Conservation (phyloP, 2,329 filamentous ascomycete genomes). For the Pezicula neosporulosa region DNA sequence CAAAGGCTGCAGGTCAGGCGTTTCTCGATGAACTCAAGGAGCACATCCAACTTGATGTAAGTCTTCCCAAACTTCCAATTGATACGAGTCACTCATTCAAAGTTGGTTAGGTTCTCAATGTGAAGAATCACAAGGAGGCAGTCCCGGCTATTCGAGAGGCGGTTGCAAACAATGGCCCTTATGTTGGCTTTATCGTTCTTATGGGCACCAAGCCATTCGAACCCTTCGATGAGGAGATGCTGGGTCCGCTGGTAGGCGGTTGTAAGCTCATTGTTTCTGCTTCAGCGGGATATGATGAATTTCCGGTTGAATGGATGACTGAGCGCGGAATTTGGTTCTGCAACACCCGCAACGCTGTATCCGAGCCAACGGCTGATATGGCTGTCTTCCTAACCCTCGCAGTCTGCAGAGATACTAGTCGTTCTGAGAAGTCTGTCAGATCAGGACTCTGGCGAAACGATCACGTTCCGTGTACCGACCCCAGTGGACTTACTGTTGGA, state of each 20-base stretch:
- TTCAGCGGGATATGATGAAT: constrained; percentile 45
- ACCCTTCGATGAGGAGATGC: constrained; percentile 43
- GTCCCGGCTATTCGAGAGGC: constrained; percentile 33
- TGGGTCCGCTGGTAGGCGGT: constrained; percentile 34
- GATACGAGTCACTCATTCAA: too few relatives aligned
- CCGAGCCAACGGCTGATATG: constrained; percentile 49
- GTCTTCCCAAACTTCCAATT: too few relatives aligned
- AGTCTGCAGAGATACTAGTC: constrained; percentile 40
- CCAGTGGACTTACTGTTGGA: constrained; percentile 41
- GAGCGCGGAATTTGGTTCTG: constrained; percentile 45
- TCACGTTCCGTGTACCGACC: constrained; percentile 36
- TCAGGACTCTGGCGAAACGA: constrained; percentile 35
- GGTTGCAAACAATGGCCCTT: constrained; percentile 33
- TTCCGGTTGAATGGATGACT: constrained; percentile 41
- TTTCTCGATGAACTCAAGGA: too few relatives aligned
- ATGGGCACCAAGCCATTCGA: constrained; percentile 46
- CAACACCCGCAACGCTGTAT: constrained; percentile 49
- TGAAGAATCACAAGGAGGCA: constrained; percentile 32
- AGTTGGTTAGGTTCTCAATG: constrained; percentile 27
- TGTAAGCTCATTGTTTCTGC: constrained; percentile 44
- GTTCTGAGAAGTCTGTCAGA: constrained; percentile 33
- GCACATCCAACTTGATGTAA: too few relatives aligned
- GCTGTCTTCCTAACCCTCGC: constrained; percentile 44
- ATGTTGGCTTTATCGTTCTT: constrained; percentile 44
- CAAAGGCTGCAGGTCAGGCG: too few relatives aligned